These are phyloP conservation scores for Pestalotiopsis sp. DNA, from an alignment of 2,329 filamentous ascomycete species.

Conservation along the genomic window DNA sequence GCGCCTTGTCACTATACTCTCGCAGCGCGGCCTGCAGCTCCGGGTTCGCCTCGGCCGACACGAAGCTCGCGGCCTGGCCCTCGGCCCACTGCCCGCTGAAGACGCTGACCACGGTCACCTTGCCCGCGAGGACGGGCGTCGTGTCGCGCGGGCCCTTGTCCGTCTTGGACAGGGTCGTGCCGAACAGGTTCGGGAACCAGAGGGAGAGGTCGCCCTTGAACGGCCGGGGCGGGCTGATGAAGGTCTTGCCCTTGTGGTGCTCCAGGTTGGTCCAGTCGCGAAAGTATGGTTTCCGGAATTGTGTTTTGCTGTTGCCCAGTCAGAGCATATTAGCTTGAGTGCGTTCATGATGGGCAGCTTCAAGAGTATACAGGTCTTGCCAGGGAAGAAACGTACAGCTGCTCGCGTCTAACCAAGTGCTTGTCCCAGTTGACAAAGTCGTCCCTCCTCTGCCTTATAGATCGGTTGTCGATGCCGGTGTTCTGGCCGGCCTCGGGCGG, in stretches of 20 bases:
- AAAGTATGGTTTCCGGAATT: slow-evolving; percentile 89
- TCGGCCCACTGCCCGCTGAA: slow-evolving; percentile 88
- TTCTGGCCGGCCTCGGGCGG: slow-evolving; percentile 82
- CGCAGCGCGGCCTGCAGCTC: slow-evolving; percentile 67
- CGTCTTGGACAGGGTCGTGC: slow-evolving; percentile 70
- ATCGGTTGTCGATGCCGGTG: slow-evolving; percentile 72
- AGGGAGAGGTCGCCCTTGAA: slow-evolving; percentile 83
- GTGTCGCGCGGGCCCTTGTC: slow-evolving; percentile 64
- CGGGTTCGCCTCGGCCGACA: slow-evolving; percentile 67
- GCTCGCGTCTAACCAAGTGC: slow-evolving; percentile 74
- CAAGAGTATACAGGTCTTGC: not conserved
- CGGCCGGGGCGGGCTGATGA: slow-evolving; percentile 80
- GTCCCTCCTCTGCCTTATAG: slow-evolving; percentile 68
- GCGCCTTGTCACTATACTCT: slow-evolving; percentile 57
- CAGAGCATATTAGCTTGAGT: not conserved
- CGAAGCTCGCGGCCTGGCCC: slow-evolving; percentile 75
- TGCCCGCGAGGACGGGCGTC: slow-evolving; percentile 73
- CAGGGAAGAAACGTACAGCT: slow-evolving; percentile 60
- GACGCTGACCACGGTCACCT: slow-evolving; percentile 77
- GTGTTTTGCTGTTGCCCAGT: slow-evolving; percentile 59
- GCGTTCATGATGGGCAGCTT: not conserved
- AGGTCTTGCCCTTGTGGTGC: slow-evolving; percentile 87
- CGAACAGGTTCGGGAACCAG: slow-evolving; percentile 92
- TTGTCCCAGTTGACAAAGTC: slow-evolving; percentile 87
- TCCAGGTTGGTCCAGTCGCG: slow-evolving; percentile 89